Percentiles rank a stretch among this genome's conserved stretches.
These are phyloP conservation scores for Tulasnella sp. DNA, from an alignment of 768 basidiomycete genomes.

Conservation along the genomic window DNA sequence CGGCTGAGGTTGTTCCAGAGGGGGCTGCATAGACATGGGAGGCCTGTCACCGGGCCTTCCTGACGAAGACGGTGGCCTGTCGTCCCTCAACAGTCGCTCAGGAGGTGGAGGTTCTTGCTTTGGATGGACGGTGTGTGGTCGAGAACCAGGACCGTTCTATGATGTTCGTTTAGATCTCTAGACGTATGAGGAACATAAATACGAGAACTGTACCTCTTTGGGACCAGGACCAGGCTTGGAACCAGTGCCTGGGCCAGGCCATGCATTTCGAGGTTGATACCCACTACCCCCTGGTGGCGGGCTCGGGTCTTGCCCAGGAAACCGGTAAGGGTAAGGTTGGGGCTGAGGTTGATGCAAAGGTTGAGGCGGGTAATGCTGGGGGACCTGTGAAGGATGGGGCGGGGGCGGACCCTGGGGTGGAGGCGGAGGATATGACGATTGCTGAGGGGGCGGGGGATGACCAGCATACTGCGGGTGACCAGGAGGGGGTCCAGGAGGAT, in stretches of 20 bases:
- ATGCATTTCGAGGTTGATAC: not conserved
- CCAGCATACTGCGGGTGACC: not conserved
- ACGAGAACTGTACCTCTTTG: not conserved
- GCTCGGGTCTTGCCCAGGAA: not conserved
- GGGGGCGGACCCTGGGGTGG: not conserved
- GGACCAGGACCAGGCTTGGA: not conserved
- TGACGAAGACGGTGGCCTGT: not conserved
- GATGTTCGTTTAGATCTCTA: not conserved
- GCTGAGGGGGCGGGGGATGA: slow-evolving; percentile 2
- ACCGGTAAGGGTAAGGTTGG: not conserved
- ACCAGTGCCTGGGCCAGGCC: not conserved
- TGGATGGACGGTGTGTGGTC: not conserved
- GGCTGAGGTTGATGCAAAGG: slow-evolving; percentile 6
- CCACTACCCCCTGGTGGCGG: not conserved
- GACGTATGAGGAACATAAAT: not conserved
- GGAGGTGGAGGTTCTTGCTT: not conserved
- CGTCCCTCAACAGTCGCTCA: not conserved
- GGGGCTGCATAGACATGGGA: not conserved
- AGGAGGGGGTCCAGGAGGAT: not conserved
- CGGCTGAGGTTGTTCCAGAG: not conserved
- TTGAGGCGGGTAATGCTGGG: not conserved
- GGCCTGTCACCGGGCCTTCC: not conserved
- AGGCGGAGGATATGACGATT: slow-evolving; percentile 8
- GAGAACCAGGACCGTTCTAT: not conserved
- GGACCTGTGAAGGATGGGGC: not conserved